Percentiles rank a stretch among this genome's conserved stretches.
Evolutionary conservation across 352 stramenopile genomes (phyloP).

Genomic region (Phytopythium sindhum): DNA sequence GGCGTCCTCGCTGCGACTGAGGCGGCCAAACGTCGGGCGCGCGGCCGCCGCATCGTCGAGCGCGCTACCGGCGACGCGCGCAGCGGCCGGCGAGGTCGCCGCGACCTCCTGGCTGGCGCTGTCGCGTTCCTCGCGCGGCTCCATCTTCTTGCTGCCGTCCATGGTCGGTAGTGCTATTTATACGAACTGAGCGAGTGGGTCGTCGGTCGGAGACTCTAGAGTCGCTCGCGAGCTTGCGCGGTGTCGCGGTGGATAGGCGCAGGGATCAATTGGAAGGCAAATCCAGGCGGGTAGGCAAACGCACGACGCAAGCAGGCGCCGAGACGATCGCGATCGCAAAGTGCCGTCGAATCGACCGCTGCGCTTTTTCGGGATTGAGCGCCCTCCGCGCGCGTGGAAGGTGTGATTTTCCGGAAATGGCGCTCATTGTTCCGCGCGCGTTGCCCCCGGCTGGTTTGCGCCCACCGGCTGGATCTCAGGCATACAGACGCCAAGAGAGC

Average conservation of each 20-base stretch:
- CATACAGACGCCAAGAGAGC: neutral
- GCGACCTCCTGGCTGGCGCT: constrained; percentile 72
- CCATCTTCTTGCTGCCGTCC: constrained; percentile 1
- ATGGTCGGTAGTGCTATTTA: neutral
- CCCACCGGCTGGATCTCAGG: neutral
- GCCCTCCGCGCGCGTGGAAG: neutral
- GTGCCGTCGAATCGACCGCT: neutral
- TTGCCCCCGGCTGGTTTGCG: neutral
- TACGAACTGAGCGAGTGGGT: neutral
- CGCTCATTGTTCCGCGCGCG: constrained; percentile 2
- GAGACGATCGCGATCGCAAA: neutral
- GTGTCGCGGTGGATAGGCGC: neutral
- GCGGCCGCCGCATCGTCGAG: constrained; percentile 13
- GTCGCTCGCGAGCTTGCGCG: neutral
- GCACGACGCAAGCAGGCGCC: neutral
- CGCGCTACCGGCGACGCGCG: neutral
- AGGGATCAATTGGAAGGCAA: neutral
- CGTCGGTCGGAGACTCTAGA: neutral
- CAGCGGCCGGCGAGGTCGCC: constrained; percentile 1
- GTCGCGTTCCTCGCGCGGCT: constrained; percentile 6
- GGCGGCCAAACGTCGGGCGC: constrained; percentile 25
- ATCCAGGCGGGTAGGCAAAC: neutral
- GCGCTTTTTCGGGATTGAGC: neutral
- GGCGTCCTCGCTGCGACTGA: constrained; percentile 43
- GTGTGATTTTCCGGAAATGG: constrained; percentile 4